Evolutionary conservation across 2,329 filamentous ascomycete species (phyloP).

Genomic region (Catunica adiposa): DNA sequence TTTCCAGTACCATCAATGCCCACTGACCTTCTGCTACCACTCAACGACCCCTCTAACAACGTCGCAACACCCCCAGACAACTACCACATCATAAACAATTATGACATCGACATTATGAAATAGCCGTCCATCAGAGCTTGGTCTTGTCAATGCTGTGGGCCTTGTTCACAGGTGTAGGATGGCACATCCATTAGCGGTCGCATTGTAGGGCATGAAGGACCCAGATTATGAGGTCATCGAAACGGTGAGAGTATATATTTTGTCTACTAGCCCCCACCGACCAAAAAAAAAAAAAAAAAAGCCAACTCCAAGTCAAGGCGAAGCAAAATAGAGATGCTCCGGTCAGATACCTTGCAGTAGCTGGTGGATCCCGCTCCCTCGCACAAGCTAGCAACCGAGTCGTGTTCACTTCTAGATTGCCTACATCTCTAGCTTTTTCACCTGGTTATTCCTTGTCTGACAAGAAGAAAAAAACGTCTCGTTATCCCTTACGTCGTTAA

Average conservation of each 20-base stretch:
- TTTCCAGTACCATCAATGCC: too few species aligned
- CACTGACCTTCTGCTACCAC: neutral
- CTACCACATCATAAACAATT: neutral
- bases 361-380: neutral
- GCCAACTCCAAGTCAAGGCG: neutral
- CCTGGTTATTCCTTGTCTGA: neutral
- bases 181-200: neutral
- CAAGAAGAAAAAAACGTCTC: neutral
- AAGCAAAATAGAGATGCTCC: neutral
- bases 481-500: too few species aligned
- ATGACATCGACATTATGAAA: neutral
- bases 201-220: neutral
- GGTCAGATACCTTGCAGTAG: neutral
- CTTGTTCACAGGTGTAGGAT: neutral
- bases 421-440: neutral
- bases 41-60: neutral
- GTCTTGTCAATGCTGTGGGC: neutral
- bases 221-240: neutral
- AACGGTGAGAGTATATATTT: neutral
- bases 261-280: neutral
- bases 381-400: neutral
- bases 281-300: too few species aligned
- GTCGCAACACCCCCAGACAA: too few species aligned
- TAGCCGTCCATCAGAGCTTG: neutral
- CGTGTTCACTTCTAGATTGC: neutral